Base-by-base conservation (phyloP, 148 eudicot genomes). In the Cornus kousa region DNA sequence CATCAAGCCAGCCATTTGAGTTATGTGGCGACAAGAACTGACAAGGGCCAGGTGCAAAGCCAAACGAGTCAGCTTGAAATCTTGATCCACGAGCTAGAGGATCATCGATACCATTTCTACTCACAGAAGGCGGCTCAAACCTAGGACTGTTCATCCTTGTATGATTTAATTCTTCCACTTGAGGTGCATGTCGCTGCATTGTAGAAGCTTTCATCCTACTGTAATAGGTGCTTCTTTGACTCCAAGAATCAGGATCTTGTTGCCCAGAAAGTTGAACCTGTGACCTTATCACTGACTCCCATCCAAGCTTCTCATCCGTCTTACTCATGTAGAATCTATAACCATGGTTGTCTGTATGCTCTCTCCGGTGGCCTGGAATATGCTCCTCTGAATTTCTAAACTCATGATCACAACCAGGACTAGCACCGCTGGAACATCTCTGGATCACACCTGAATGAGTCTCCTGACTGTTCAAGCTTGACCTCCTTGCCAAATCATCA, bases 1-100 rank as follows among this genome's bases (percentile, higher is more conserved):
- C 86, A 70, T 80, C 73, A 55, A 84, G 71, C 86, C 86, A 84
- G 5, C 83, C 83, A 5, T 75, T 53, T 11, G 87, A 74, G 57
- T 53, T 70, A 3, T 80, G 72, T 0, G 40, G 60, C 5, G 81
- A 13, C 70, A 5, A 76, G 5, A 83, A 79, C n/a, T 28, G 81
- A 23, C 50, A 74, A 3, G 87, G 87, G 5, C 79, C 76, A 0
- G 73, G 76, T 62, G 81, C 81, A 71, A 84, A 84, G 67, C 81
- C 87, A 53, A 80, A 57, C 5, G 68, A n/a, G 5, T 75, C 76
- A 39, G 9, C 7, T 7, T 31, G 80, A 79, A 5, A 23, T 7
- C 33, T 75, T 16, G 73, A 71, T 31, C 71, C 16, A 13, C 69
- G 62, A 40, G 9, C 37, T 35, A 35, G 37, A 35, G 37, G 37